Percentiles rank a stretch among this genome's conserved stretches.
These are phyloP conservation scores for Pleurotus salmoneostramineus DNA, from an alignment of 768 basidiomycete species.

Conservation along the genomic window DNA sequence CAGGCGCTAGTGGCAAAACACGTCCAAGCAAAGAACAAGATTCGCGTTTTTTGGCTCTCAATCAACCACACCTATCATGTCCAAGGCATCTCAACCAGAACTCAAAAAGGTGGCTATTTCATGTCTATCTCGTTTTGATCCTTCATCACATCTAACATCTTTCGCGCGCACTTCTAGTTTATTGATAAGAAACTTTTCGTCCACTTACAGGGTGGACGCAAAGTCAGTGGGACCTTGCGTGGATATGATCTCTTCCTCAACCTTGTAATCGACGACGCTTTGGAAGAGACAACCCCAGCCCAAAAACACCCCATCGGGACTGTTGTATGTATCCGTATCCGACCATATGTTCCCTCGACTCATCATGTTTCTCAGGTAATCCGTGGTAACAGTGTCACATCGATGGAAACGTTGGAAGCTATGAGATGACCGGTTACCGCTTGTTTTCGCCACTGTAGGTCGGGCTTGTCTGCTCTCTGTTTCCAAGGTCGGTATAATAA, in stretches of 20 bases:
- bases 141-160: neutral
- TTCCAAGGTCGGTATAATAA: constrained; percentile 4
- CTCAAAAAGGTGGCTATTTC: constrained; percentile 80
- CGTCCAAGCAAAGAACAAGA: constrained; percentile 24
- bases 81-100: constrained; percentile 94
- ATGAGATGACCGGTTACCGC: constrained; percentile 24
- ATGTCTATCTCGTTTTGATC: neutral
- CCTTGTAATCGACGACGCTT: constrained; percentile 92
- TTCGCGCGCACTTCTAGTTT: constrained; percentile 50
- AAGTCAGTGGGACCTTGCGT: constrained; percentile 91
- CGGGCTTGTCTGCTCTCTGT: neutral
- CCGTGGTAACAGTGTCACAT: constrained; percentile 94
- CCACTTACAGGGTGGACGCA: constrained; percentile 90
- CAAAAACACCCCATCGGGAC: constrained; percentile 91
- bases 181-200: constrained; percentile 99
- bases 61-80: constrained; percentile 45
- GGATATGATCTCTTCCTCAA: constrained; percentile 99
- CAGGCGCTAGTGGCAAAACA: constrained; percentile 22
- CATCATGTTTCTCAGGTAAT: constrained; percentile 62
- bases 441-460: neutral
- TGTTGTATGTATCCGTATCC: constrained; percentile 56
- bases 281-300: constrained; percentile 87
- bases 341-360: neutral
- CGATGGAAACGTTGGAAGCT: constrained; percentile 85
- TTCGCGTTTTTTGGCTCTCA: constrained; percentile 5